Conservation (phyloP, 805 yeast genomes). For the Hagleromyces aurorensis region DNA sequence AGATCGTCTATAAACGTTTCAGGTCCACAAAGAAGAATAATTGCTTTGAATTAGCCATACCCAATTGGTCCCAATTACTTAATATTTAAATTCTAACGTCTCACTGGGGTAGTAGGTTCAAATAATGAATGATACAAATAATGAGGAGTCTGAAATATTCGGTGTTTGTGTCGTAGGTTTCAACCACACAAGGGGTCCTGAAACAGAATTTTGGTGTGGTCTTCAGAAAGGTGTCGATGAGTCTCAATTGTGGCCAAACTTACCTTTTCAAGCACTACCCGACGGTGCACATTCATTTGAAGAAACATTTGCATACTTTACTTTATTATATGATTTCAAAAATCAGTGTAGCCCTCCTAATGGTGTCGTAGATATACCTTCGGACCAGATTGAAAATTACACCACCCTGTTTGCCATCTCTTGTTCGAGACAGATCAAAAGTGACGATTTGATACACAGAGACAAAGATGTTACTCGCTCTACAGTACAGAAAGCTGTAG, state of each 20-base stretch:
- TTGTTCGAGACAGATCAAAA: conserved; percentile 76
- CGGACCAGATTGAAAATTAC: conserved; percentile 31
- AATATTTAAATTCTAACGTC: no score
- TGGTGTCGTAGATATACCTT: conserved; percentile 34
- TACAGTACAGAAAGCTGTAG: conserved; percentile 85
- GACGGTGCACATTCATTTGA: conserved; percentile 93
- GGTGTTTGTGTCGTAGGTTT: conserved; percentile 89
- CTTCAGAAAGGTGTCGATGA: conserved; percentile 31
- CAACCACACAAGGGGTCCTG: conserved; percentile 91
- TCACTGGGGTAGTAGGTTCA: no score
- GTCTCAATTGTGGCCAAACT: conserved; percentile 60
- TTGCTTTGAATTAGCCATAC: no score
- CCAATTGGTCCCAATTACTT: no score
- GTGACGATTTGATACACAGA: conserved; percentile 48
- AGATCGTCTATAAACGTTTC: no score
- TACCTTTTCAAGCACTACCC: conserved; percentile 92
- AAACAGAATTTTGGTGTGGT: conserved; percentile 82
- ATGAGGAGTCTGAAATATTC: conserved; percentile 39
- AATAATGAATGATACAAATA: no score
- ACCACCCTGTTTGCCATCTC: conserved; percentile 90
- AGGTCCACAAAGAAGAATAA: no score
- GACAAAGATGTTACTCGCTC: conserved; percentile 71
- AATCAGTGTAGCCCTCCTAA: conserved; percentile 27
- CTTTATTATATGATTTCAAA: conserved; percentile 61
- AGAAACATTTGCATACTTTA: conserved; percentile 88